These are phyloP conservation scores for Solanum lignicaule DNA, from an alignment of 257 asterid genomes.

Conservation along the genomic window DNA sequence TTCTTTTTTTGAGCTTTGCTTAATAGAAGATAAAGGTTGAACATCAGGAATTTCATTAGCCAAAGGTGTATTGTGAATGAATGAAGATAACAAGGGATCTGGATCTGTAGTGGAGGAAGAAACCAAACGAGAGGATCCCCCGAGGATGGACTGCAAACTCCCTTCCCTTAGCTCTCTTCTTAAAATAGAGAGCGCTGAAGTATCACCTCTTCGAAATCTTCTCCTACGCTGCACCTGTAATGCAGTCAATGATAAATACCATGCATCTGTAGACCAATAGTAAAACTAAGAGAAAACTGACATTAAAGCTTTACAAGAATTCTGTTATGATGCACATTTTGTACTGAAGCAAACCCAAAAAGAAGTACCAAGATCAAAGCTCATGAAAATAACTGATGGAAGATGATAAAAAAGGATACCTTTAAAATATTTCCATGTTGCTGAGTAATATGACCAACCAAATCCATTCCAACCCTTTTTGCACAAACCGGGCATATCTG, in stretches of 20 bases:
- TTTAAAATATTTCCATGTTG: neutral
- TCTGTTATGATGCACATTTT: neutral
- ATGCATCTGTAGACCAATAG: neutral
- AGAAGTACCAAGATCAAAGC: neutral
- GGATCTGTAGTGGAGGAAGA: slow-evolving; percentile 42
- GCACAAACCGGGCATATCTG: slow-evolving; percentile 3
- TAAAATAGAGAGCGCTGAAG: slow-evolving; percentile 34
- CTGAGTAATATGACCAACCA: slow-evolving; percentile 5
- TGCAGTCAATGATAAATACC: slow-evolving; percentile 34
- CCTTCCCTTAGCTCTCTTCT: slow-evolving; percentile 65
- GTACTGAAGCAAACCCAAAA: neutral
- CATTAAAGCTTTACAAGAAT: neutral
- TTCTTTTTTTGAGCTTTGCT: slow-evolving; percentile 19
- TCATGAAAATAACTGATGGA: neutral
- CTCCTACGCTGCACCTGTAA: slow-evolving; percentile 61
- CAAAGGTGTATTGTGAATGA: slow-evolving; percentile 45
- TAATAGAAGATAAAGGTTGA: slow-evolving; percentile 27
- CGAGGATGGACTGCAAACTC: slow-evolving; percentile 45
- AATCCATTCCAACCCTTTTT: neutral
- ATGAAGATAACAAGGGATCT: slow-evolving; percentile 65
- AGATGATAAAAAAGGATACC: neutral
- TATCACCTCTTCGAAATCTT: slow-evolving; percentile 47
- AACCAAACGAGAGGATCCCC: slow-evolving; percentile 40
- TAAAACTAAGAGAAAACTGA: neutral
- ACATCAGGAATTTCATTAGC: slow-evolving; percentile 24